Evolutionary conservation across 768 basidiomycete species (phyloP).

Genomic region (Kwoniella dendrophila): DNA sequence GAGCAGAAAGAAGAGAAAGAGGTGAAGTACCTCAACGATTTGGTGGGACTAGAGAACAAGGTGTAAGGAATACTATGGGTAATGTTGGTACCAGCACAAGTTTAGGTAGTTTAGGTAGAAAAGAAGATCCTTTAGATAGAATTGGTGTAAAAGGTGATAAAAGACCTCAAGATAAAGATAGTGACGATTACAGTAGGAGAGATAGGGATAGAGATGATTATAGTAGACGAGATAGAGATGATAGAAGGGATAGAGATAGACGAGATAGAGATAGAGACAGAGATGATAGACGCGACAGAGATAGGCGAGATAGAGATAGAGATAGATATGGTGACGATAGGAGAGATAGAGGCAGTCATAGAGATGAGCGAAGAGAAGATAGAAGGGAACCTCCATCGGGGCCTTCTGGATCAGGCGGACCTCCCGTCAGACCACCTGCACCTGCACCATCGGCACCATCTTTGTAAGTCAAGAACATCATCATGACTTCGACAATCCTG

Average conservation of each 20-base stretch:
- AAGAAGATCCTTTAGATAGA: conserved; percentile 41
- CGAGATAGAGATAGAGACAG: conserved; percentile 8
- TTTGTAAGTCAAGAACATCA: conserved; percentile 16
- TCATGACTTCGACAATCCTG: too few species aligned
- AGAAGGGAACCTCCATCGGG: conserved; percentile 11
- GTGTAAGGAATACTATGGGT: conserved; percentile 49
- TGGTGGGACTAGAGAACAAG: conserved; percentile 48
- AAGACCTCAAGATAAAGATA: conserved; percentile 14
- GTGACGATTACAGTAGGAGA: conserved; percentile 5
- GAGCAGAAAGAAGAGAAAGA: conserved; percentile 38
- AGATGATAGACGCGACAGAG: conserved; percentile 2
- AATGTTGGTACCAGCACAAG: conserved; percentile 17
- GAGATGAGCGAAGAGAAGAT: background rate
- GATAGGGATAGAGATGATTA: conserved; percentile 21
- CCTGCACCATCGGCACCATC: conserved; percentile 22
- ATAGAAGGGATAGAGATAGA: conserved; percentile 15
- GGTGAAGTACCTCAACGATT: conserved; percentile 49
- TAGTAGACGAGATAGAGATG: conserved; percentile 10
- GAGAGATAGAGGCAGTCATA: conserved; percentile 6
- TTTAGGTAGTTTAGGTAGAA: conserved; percentile 38
- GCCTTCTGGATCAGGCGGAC: conserved; percentile 25
- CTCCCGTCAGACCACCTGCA: conserved; percentile 24
- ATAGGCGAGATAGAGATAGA: conserved; percentile 16
- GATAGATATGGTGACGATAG: conserved; percentile 8
- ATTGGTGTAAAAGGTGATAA: conserved; percentile 35